A percentile compares a stretch with the other conserved stretches of the same genome.
These are phyloP conservation scores for Fusarium sp. DNA, from an alignment of 2,329 filamentous ascomycete species.

Conservation along the genomic window DNA sequence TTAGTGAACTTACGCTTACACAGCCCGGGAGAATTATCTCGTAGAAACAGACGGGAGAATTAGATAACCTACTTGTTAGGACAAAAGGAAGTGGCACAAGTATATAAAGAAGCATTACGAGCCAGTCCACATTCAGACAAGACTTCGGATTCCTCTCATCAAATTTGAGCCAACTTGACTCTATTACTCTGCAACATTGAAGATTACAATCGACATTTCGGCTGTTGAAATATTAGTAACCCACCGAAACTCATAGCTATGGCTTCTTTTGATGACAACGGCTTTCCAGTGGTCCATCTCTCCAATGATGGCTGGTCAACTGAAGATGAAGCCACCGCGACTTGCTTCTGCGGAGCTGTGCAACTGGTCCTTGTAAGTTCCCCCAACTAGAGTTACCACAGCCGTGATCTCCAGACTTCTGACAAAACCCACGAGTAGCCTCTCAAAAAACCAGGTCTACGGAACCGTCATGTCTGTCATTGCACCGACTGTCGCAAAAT, in stretches of 20 bases:
- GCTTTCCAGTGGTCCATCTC: slow-evolving; percentile 2
- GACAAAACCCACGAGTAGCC: neutral
- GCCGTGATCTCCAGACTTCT: neutral
- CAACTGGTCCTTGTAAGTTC: slow-evolving; percentile 1
- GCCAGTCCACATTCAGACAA: neutral
- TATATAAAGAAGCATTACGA: neutral
- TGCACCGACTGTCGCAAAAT: slow-evolving; percentile 12
- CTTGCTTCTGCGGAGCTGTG: slow-evolving; percentile 6
- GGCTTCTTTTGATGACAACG: slow-evolving; percentile 4
- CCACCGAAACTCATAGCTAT: neutral
- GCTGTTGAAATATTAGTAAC: neutral
- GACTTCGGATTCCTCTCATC: neutral
- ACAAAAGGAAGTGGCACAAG: neutral
- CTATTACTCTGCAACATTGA: too few species aligned
- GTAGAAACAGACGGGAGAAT: neutral
- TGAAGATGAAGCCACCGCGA: slow-evolving; percentile 4
- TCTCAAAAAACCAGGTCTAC: neutral
- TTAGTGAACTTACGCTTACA: neutral
- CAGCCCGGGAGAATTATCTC: neutral
- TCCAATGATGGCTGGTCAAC: slow-evolving; percentile 10
- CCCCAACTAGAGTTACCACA: neutral
- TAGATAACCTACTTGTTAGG: neutral
- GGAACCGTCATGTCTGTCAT: slow-evolving; percentile 3
- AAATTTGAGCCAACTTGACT: too few species aligned
- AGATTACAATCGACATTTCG: neutral